These are phyloP conservation scores for Botrytis elliptica DNA, from an alignment of 2,329 filamentous ascomycete species.

Conservation along the genomic window DNA sequence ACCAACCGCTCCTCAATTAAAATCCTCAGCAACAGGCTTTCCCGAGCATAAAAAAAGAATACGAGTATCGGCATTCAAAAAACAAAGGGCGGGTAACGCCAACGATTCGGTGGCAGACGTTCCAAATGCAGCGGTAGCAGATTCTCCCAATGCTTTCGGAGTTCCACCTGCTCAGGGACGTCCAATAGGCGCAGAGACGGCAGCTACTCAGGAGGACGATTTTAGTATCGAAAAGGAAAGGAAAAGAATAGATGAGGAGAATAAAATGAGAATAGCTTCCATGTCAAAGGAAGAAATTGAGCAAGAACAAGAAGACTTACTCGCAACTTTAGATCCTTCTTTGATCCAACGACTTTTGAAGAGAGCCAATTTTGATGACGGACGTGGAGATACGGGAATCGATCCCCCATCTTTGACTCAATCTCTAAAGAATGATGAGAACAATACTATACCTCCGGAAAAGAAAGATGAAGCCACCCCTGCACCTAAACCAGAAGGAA, in stretches of 20 bases:
- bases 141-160: slow-evolving; percentile 29
- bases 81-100: slow-evolving; percentile 48
- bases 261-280: slow-evolving; percentile 65
- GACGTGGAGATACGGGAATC: slow-evolving; percentile 38
- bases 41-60: slow-evolving; percentile 82
- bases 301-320: slow-evolving; percentile 75
- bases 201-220: slow-evolving; percentile 30
- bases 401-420: slow-evolving; percentile 23
- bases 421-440: background rate
- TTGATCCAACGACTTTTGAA: slow-evolving; percentile 72
- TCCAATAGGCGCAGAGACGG: slow-evolving; percentile 27
- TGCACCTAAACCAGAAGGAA: slow-evolving; percentile 31
- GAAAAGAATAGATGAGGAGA: slow-evolving; percentile 77
- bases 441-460: background rate
- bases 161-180: slow-evolving; percentile 23
- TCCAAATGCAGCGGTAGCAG: slow-evolving; percentile 22
- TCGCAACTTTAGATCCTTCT: slow-evolving; percentile 70
- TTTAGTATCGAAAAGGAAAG: slow-evolving; percentile 56
- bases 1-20: slow-evolving; percentile 60
- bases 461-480: slow-evolving; percentile 23
- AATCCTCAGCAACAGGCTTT: slow-evolving; percentile 66
- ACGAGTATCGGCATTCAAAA: slow-evolving; percentile 75
- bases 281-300: slow-evolving; percentile 86
- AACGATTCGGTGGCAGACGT: slow-evolving; percentile 22
- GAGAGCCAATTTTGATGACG: slow-evolving; percentile 39